Base-by-base conservation (phyloP, 306 rosid genomes). In the Purshia tridentata region DNA sequence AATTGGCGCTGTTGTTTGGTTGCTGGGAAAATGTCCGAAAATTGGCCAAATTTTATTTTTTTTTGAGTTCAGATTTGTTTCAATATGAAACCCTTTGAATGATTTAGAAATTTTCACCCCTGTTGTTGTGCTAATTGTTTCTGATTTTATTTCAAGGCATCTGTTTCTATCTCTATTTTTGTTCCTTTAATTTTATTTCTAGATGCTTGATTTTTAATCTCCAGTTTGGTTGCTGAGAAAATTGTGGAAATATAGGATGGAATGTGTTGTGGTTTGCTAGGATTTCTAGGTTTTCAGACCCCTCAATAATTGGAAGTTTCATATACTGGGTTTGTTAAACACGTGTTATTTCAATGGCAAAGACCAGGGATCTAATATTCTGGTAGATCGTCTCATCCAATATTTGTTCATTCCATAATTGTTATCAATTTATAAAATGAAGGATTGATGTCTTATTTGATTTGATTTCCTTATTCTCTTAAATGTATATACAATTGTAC, bases 151-250 rank as follows among this genome's bases (percentile, higher is more conserved):
- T 19, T 14, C 12, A 1, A 12, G 8, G n/a, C n/a, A n/a, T n/a
- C n/a, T n/a, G n/a, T n/a, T n/a, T n/a, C n/a, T 6, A 63, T 63
- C 4, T 60, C 1, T 22, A 1, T 0, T 58, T 11, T 58, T 39
- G 57, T 9, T 10, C 35, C 3, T 39, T 6, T 15, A 6, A 39
- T 15, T 62, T 9, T 64, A 8, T 76, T 61, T 57, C 51, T 41
- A 16, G 0, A 35, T 41, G 9, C 8, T 50, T 60, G 0, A 35
- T 41, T 14, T 13, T 50, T 52, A 10, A 4, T 52, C 41, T 12
- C 7, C 5, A 37, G 41, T 69, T 61, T 67, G 48, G 22, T 65
- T 71, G 75, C 23, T 18, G 47, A 29, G 61, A 45, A 71, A 18
- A 22, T 47, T 60, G 8, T 39, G 68, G 46, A 68, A 72, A 65